Base-by-base conservation (phyloP, 1,284 basidiomycete genomes). In the Boletus mariae region DNA sequence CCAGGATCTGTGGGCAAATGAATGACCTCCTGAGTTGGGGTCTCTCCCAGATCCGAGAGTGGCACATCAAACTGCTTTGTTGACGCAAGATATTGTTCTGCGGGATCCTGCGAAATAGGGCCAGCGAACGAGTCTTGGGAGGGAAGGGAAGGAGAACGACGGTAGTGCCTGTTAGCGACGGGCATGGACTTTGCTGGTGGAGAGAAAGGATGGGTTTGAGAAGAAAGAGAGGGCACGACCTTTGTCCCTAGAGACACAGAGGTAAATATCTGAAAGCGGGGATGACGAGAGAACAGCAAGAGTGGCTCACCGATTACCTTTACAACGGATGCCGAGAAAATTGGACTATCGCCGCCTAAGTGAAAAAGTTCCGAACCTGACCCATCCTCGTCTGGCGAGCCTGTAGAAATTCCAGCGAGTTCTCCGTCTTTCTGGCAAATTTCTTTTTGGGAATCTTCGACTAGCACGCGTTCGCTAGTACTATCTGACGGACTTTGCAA, bases 41-140 rank as follows among this genome's bases (percentile, higher is more conserved):
- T 62, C 50, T 68, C 72, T 47, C 73, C 77, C 6, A 86, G 70
- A 54, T 84, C 75, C n/a, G 79, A 79, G 46, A 86, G 66, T 51
- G 84, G 84, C 25, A 80, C 67, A 37, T 77, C 65, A 52, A 87
- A 85, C 48, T 77, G 73, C 57, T 73, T 78, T 25, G 78, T 70
- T n/a, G 71, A 70, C 8, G 78, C 73, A 9, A 84, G 60, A 61
- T 75, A 79, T 23, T 65, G 67, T 51, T 75, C 71, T 34, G 73
- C 74, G 9, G 74, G 75, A 53, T 84, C 78, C 45, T 75, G 71
- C 5, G 76, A 72, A 32, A 73, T 57, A 13, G 74, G 72, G 29
- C 72, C 79, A 41, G 75, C 82, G 57, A 88, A 86, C 2, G 85
- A 87, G 62, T 86, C 85, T 62, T 80, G 75, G 3, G 83, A 74